Evolutionary conservation across 352 stramenopile species (phyloP), one percentile per base, ranked within the genome.

Genomic region (Pythium grandisporangium): DNA sequence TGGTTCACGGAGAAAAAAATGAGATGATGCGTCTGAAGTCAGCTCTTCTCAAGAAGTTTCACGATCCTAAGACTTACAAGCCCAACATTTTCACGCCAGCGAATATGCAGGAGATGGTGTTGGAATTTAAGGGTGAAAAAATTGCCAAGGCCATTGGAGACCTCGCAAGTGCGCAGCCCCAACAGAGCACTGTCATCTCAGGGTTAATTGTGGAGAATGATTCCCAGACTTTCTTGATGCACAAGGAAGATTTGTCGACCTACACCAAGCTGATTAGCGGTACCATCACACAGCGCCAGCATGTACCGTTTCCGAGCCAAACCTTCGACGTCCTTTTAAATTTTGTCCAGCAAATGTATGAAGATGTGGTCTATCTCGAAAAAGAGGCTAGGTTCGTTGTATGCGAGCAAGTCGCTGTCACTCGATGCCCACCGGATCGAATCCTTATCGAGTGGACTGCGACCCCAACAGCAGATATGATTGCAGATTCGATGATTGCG

Each of bases 1-100:
- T 96, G 2, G 94, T 98, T 6, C 93, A 98, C 55, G 96, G 96
- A n/a, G 89, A 98, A 49, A 97, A 98, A 58, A 96, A 98, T 50
- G 91, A 98, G 63, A 98, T 98, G 93, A 96, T 95, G 61, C 72
- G 92, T 42, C 60, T 98, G 32, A 98, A 98, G 54, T 88, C 79
- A 25, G 91, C 87, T 13, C 53, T 98, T 29, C 72, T 71, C 24
- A 92, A 93, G 45, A 94, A 95, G 52, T 93, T 93, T 49, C 77
- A 86, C 80, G 74, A 93, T 48, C 70, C 80, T 6, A 93, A 89
- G 48, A 55, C 77, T 23, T 88, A 93, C 61, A 64, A 82, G 49
- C 74, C 72, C 4, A 91, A 63, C 34, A 92, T 93, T 12, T 77
- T 76, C 20, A 92, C 79, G 10, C 71, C 79, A 19, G 81, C 80